Evolutionary conservation across 148 eudicot species (phyloP).

Genomic region (Nyssa sinensis): DNA sequence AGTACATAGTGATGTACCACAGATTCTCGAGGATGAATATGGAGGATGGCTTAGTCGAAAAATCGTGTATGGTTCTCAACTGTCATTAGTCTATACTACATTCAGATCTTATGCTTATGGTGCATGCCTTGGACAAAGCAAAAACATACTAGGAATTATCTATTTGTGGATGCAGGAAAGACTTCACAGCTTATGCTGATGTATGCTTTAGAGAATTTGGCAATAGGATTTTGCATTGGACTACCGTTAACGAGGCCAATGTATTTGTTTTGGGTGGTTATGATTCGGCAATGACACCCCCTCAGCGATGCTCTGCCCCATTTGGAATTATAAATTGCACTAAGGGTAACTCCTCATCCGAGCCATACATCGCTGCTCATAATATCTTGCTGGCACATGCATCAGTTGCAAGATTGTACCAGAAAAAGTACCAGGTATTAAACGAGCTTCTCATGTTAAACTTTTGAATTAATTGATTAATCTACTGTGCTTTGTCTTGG

Average conservation of each 20-base stretch:
- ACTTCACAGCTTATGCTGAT: constrained; percentile 55
- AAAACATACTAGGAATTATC: neutral
- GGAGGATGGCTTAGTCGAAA: constrained; percentile 54
- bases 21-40: constrained; percentile 68
- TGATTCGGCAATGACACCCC: constrained; percentile 36
- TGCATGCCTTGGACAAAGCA: neutral
- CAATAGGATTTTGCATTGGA: constrained; percentile 56
- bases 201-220: constrained; percentile 77
- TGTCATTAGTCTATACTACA: neutral
- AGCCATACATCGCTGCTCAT: constrained; percentile 53
- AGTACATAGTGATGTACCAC: constrained; percentile 56
- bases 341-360: constrained; percentile 45
- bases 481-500: neutral
- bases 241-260: constrained; percentile 57
- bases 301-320: constrained; percentile 38
- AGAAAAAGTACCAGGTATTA: constrained; percentile 52
- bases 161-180: constrained; percentile 41
- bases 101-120: neutral
- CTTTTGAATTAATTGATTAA: neutral
- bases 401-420: constrained; percentile 43
- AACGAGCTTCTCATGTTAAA: neutral
- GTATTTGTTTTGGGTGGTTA: constrained; percentile 35
- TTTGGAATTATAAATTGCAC: constrained; percentile 34
- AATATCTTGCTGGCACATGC: constrained; percentile 59
- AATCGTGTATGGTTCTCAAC: constrained; percentile 37